phyloP scores from a whole-genome alignment of 495 filamentous ascomycete species.

The Penicillium soppii region DNA sequence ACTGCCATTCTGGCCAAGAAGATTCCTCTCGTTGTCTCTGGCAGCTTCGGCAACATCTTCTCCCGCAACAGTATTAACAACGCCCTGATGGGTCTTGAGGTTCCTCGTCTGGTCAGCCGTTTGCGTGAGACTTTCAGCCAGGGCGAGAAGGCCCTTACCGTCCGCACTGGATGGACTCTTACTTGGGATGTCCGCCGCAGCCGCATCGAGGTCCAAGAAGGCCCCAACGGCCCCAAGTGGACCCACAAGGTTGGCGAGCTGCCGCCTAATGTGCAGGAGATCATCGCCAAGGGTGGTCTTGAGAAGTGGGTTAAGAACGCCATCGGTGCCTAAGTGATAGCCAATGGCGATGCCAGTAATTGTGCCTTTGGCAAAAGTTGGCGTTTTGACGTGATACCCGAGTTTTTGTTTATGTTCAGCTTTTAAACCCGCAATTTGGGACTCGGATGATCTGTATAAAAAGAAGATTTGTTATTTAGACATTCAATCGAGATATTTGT shows the following conservation, averaged over 20 bases:
- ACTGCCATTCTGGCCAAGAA: slow-evolving; percentile 84
- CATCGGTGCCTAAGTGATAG: background rate
- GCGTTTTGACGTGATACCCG: background rate
- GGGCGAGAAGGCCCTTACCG: slow-evolving; percentile 58
- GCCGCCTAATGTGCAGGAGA: slow-evolving; percentile 86
- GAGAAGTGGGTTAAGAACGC: slow-evolving; percentile 80
- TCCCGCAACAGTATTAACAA: slow-evolving; percentile 70
- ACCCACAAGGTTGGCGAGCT: slow-evolving; percentile 79
- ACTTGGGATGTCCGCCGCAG: slow-evolving; percentile 80
- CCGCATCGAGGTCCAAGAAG: slow-evolving; percentile 69
- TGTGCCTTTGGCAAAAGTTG: background rate
- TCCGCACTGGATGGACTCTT: slow-evolving; percentile 85
- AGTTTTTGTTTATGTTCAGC: background rate
- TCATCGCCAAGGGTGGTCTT: slow-evolving; percentile 72
- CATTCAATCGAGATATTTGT: background rate
- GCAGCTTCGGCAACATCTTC: slow-evolving; percentile 43
- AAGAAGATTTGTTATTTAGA: background rate
- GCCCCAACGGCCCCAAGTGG: slow-evolving; percentile 62
- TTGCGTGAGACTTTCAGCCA: slow-evolving; percentile 62
- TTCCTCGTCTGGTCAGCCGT: slow-evolving; percentile 68
- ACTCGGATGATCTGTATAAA: background rate
- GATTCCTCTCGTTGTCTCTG: slow-evolving; percentile 80
- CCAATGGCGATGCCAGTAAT: background rate
- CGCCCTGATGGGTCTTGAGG: slow-evolving; percentile 79
- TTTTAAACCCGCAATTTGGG: background rate